These are phyloP conservation scores for Penicillium sp. DNA, from an alignment of 2,329 filamentous ascomycete species.

Conservation along the genomic window DNA sequence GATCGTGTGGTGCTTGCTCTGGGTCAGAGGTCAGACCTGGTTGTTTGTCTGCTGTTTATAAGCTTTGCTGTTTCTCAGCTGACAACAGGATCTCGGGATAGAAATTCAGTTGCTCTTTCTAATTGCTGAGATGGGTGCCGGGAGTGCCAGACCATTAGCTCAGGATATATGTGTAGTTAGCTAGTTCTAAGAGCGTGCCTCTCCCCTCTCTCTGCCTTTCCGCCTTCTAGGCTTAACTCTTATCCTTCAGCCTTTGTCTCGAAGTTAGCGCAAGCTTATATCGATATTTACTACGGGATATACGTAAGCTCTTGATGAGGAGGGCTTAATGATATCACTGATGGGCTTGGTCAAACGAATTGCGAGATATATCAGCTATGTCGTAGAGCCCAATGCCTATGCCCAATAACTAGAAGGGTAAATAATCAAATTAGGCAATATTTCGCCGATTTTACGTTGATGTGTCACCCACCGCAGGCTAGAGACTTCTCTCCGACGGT, in stretches of 20 bases:
- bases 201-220: background rate
- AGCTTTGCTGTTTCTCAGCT: background rate
- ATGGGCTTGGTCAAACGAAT: background rate
- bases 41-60: background rate
- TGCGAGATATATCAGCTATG: background rate
- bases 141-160: no score
- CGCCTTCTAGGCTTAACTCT: no score
- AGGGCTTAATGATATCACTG: background rate
- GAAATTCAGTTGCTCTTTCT: background rate
- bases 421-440: background rate
- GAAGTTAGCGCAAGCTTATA: background rate
- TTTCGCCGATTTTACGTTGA: background rate
- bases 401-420: background rate
- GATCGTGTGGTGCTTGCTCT: background rate
- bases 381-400: background rate
- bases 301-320: background rate
- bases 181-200: background rate
- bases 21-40: background rate
- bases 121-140: background rate
- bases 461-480: background rate
- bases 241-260: background rate
- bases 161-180: no score
- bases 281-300: background rate
- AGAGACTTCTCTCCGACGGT: background rate
- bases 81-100: background rate